Conservation (phyloP, 1,284 basidiomycete genomes). For the Malassezia japonica region DNA sequence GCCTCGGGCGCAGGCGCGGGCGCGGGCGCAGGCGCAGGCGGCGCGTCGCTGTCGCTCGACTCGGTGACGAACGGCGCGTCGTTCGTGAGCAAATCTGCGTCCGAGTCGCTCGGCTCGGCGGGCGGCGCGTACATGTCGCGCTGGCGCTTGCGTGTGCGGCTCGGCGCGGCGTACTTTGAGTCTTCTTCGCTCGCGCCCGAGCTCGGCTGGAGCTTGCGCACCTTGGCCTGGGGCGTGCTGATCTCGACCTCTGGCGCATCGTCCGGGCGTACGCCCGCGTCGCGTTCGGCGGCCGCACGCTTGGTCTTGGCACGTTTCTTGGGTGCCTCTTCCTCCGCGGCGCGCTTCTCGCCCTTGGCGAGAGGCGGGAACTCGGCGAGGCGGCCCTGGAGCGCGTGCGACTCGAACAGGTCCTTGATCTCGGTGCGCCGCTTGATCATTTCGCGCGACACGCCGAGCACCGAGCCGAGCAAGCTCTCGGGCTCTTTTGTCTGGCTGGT, state of each 20-base stretch:
- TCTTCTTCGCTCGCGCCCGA: not conserved
- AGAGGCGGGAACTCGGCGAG: conserved; percentile 46
- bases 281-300: not conserved
- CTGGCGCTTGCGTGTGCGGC: not conserved
- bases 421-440: conserved; percentile 55
- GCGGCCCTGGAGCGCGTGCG: conserved; percentile 57
- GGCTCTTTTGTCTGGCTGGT: conserved; percentile 41
- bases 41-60: conserved; percentile 12
- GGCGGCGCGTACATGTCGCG: not conserved
- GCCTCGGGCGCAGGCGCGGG: not conserved
- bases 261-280: not conserved
- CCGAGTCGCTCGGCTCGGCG: not conserved
- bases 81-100: not conserved
- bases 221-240: not conserved
- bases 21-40: not conserved
- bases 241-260: not conserved
- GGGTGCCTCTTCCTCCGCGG: conserved; percentile 41
- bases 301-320: not conserved
- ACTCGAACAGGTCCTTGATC: conserved; percentile 63
- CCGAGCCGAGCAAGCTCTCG: conserved; percentile 67
- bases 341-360: not conserved
- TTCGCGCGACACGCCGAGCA: conserved; percentile 74
- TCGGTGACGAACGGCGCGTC: conserved; percentile 12
- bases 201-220: no score
- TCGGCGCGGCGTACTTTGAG: not conserved